Evolutionary conservation across 2,329 filamentous ascomycete genomes (phyloP).

Genomic region (Sclerotinia borealis): DNA sequence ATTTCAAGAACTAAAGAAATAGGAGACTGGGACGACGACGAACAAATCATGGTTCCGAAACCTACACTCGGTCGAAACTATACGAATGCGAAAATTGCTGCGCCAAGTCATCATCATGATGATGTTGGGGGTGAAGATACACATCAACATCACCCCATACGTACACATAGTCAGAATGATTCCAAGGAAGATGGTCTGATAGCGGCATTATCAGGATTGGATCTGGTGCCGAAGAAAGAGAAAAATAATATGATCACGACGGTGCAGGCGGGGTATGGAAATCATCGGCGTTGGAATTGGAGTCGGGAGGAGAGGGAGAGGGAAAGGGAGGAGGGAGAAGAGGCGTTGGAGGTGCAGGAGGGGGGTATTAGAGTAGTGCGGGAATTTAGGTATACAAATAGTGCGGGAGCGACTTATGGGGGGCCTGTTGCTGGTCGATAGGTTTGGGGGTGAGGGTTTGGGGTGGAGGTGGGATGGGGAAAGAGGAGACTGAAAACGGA

Average conservation of each 20-base stretch:
- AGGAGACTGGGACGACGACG: slow-evolving; percentile 3
- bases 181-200: not conserved
- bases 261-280: not conserved
- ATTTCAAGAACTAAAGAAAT: not conserved
- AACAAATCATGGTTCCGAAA: slow-evolving; percentile 7
- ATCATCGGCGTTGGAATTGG: not conserved
- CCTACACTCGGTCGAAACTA: not conserved
- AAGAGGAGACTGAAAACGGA: not conserved
- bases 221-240: slow-evolving; percentile 8
- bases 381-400: slow-evolving; percentile 6
- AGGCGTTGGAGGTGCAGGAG: not conserved
- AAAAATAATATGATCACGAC: slow-evolving; percentile 2
- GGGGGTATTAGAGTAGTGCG: slow-evolving; percentile 1
- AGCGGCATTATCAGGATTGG: not conserved
- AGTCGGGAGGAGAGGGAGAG: not conserved
- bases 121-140: not conserved
- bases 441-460: not conserved
- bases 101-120: no score
- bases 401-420: not conserved
- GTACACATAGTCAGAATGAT: not conserved
- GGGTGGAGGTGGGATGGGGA: not conserved
- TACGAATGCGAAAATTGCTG: not conserved
- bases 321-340: not conserved
- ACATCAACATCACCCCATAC: not conserved
- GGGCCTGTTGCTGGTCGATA: not conserved